Evolutionary conservation across 2,329 filamentous ascomycete species (phyloP), one percentile per base, ranked within the genome.

Genomic region (Samsoniella hepiali): DNA sequence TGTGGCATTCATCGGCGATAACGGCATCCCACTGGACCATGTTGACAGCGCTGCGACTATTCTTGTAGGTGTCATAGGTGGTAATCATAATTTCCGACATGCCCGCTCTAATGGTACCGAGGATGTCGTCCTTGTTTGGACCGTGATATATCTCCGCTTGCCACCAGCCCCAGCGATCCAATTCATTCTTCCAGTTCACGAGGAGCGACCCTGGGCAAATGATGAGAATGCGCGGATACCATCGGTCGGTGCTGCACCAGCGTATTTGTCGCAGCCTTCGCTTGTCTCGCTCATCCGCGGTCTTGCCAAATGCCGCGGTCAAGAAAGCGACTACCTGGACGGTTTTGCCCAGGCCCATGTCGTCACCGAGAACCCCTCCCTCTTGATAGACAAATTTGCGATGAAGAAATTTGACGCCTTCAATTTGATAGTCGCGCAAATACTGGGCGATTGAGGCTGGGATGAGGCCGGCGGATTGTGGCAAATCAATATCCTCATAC

Each of bases 261-360:
- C 93, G 84, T 72, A 95, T 88, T 72, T 95, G 95, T 44, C 94
- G 86, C 90, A 98, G 93, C 27, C 92, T 84, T 72, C 96, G 96
- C 4, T 78, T 80, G 70, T 99, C 95, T 58, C 92, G 82, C 73
- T 93, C 89, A 69, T 97, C 94, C 1, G 88, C 94, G 1, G 91
- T 96, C 77, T 99, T 99, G 8, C 95, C 95, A 73, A 97, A 99
- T 0, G 93, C 93, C 1, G 88, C 92, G 0, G 92, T 91, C 29
- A 99, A 79, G 68, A 99, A 98, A 0, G 93, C 91, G 63, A 93
- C 95, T 32, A 99, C 91, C 74, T 99, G 95, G 2, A 99, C 91
- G 0, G 95, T 99, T 76, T 99, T 99, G 0, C 95, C 95, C 38
- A 99, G 77, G 27, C 95, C 95, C 95, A 99, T 99, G 71, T 99